These are phyloP conservation scores for Chaetomium cochliodes DNA, from an alignment of 495 filamentous ascomycete genomes.

Conservation along the genomic window DNA sequence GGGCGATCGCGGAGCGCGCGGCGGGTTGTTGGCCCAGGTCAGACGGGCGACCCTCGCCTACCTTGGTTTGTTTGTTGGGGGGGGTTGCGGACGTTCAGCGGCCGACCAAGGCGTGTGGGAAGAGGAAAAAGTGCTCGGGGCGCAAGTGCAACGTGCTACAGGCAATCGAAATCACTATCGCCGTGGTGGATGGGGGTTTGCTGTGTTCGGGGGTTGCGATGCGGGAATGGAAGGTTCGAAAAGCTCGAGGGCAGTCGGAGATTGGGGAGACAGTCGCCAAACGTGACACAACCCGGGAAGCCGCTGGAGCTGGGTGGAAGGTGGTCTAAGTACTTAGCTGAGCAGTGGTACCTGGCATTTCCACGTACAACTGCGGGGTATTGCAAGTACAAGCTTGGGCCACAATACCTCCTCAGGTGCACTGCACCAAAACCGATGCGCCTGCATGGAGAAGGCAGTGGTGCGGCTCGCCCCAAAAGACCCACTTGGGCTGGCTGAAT, in stretches of 20 bases:
- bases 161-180: constrained; percentile 9
- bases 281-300: constrained; percentile 29
- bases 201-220: constrained; percentile 17
- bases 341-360: constrained; percentile 11
- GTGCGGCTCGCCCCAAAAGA: constrained; percentile 20
- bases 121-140: neutral
- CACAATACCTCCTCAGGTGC: constrained; percentile 4
- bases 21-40: constrained; percentile 21
- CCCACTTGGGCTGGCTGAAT: constrained; percentile 24
- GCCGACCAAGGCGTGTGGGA: constrained; percentile 2
- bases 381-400: constrained; percentile 17
- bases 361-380: neutral
- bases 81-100: neutral
- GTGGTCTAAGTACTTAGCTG: constrained; percentile 23
- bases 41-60: constrained; percentile 16
- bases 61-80: constrained; percentile 17
- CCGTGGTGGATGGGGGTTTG: constrained; percentile 6
- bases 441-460: neutral
- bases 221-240: constrained; percentile 29
- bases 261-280: constrained; percentile 35
- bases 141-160: constrained; percentile 11
- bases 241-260: constrained; percentile 29
- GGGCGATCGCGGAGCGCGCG: constrained; percentile 22
- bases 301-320: constrained; percentile 28
- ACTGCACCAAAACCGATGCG: constrained; percentile 23